Percentiles rank a stretch among this genome's conserved stretches.
phyloP scores from a whole-genome alignment of 129 eudicot genomes.

The Calendula officinalis region DNA sequence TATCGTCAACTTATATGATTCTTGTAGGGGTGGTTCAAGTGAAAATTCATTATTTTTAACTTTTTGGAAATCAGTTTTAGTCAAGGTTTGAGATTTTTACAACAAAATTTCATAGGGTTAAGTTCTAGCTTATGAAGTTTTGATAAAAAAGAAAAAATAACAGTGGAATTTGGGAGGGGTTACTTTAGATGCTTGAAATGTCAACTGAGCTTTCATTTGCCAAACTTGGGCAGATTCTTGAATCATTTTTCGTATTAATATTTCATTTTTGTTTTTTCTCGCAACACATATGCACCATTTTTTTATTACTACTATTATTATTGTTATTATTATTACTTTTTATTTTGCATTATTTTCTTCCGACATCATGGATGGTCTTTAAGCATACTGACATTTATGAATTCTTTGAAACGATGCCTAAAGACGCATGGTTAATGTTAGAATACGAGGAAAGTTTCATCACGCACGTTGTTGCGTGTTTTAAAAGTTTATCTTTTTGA shows the following conservation, averaged over 20 bases:
- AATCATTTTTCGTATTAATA: slow-evolving; percentile 16
- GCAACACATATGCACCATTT: background rate
- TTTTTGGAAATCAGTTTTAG: slow-evolving; percentile 18
- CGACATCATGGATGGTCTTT: no score
- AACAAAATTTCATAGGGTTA: slow-evolving; percentile 28
- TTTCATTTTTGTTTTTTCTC: background rate
- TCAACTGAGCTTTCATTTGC: slow-evolving; percentile 31
- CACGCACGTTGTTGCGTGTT: no score
- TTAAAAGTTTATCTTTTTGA: no score
- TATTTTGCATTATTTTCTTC: no score
- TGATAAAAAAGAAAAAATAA: slow-evolving; percentile 27
- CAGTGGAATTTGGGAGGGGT: slow-evolving; percentile 22
- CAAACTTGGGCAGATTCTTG: slow-evolving; percentile 41
- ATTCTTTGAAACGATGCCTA: no score
- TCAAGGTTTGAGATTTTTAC: slow-evolving; percentile 16
- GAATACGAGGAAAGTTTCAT: no score
- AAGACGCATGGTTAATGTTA: no score
- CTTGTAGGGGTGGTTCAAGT: slow-evolving; percentile 10
- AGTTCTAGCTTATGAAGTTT: slow-evolving; percentile 37
- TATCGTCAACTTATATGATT: slow-evolving; percentile 57
- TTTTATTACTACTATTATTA: no score
- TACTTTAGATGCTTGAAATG: slow-evolving; percentile 33
- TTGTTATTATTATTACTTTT: no score
- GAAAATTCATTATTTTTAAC: background rate
- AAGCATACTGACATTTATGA: no score